Conservation (phyloP, 1,139 yeast species). For the Zygoascus meyerae region DNA sequence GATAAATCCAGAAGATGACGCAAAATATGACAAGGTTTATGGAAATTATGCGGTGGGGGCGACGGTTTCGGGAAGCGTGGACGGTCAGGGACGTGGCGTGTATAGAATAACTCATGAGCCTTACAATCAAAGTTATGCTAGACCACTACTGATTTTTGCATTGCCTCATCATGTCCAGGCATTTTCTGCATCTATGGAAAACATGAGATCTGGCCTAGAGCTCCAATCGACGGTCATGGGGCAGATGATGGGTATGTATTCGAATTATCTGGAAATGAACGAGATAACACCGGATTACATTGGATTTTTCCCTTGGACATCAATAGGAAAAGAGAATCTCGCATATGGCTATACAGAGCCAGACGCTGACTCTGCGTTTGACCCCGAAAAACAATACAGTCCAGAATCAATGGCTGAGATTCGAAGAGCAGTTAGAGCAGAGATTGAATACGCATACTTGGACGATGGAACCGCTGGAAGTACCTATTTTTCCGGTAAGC, state of each 20-base stretch:
- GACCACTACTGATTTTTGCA: slow-evolving; percentile 53
- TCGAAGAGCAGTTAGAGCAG: slow-evolving; percentile 49
- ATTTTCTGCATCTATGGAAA: slow-evolving; percentile 32
- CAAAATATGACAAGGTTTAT: slow-evolving; percentile 44
- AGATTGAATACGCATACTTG: slow-evolving; percentile 45
- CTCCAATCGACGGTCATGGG: slow-evolving; percentile 63
- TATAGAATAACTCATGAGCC: slow-evolving; percentile 45
- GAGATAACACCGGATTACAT: slow-evolving; percentile 47
- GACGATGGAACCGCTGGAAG: slow-evolving; percentile 43
- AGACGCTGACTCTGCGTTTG: slow-evolving; percentile 14
- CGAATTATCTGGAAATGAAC: slow-evolving; percentile 44
- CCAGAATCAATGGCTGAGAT: slow-evolving; percentile 45
- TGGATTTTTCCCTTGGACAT: slow-evolving; percentile 56
- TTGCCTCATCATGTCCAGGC: slow-evolving; percentile 64
- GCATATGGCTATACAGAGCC: slow-evolving; percentile 2
- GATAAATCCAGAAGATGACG: slow-evolving; percentile 20
- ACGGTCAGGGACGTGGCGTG: slow-evolving; percentile 36
- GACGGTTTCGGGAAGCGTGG: slow-evolving; percentile 34
- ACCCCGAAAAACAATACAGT: slow-evolving; percentile 38
- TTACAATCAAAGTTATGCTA: slow-evolving; percentile 17
- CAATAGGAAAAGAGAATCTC: slow-evolving; percentile 21
- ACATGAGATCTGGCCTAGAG: slow-evolving; percentile 43
- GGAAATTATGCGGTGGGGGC: slow-evolving; percentile 48
- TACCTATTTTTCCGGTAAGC: slow-evolving; percentile 61
- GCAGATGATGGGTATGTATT: slow-evolving; percentile 49